Base-by-base conservation (phyloP, 2,329 filamentous ascomycete genomes). In the Ophiocordyceps australis region DNA sequence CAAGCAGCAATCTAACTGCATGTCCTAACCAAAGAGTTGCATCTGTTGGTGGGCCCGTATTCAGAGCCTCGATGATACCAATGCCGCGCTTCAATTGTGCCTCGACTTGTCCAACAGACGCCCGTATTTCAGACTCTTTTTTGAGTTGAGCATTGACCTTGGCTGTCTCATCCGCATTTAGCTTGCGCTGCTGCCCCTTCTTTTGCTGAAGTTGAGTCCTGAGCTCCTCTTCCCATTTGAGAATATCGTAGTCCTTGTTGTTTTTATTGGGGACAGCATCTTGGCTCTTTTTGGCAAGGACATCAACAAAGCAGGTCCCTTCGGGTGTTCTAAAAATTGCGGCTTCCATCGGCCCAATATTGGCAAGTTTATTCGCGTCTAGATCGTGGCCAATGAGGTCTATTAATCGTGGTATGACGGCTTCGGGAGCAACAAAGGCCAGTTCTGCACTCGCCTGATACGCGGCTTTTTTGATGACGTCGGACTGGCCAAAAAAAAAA, bases 171-270 rank as follows among this genome's bases (percentile, higher is more conserved):
- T 95, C 89, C 1, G 80, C 54, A 0, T 81, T 89, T 8, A 95
- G 68, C 52, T 94, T 98, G 55, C 83, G 86, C 39, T 82, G 72
- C 32, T 79, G 70, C 2, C 86, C 86, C 49, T 86, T 93, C 58
- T 95, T 98, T 44, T 80, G 65, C n/a, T 85, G 83, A 21, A 98
- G 54, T 39, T 94, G 82, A 20, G 71, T 65, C 30, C 85, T 66
- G 7, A 98, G 62, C 35, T 98, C 89, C 46, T 86, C 78, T 50
- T 98, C 89, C 89, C 91, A 98, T 50, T 93, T 94, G 21, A 94
- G 52, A 2, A 82, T 91, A 39, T 98, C 82, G 40, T 94, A 93
- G 45, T 95, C 89, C 47, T 92, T 94, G 25, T 71, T 75, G 40
- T 82, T 93, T 54, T 93, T 95, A 51, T 83, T 76, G 4, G 82